These are phyloP conservation scores for Leccinum subtestaceum DNA, from an alignment of 768 basidiomycete genomes.

Conservation along the genomic window DNA sequence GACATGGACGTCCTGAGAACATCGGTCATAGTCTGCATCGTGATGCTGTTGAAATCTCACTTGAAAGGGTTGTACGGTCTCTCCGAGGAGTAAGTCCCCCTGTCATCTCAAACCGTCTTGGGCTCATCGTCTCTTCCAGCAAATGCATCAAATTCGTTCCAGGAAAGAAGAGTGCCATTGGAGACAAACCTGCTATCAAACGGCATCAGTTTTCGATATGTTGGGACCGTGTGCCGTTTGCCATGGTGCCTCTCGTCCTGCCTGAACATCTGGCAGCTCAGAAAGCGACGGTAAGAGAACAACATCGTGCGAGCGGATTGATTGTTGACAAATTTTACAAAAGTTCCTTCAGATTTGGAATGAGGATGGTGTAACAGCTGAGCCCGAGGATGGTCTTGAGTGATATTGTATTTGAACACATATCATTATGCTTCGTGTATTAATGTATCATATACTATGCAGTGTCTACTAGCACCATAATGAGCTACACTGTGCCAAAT, in stretches of 20 bases:
- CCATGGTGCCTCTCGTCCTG: conserved; percentile 55
- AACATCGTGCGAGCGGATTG: conserved; percentile 5
- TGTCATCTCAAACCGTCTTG: neutral
- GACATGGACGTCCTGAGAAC: conserved; percentile 47
- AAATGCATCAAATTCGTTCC: conserved; percentile 88
- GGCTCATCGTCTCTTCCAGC: conserved; percentile 37
- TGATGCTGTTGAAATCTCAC: conserved; percentile 84
- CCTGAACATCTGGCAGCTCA: conserved; percentile 61
- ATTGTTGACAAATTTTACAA: conserved; percentile 1
- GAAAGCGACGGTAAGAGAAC: conserved; percentile 53
- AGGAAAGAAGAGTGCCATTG: conserved; percentile 86
- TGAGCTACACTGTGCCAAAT: too few species aligned
- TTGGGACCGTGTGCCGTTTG: conserved; percentile 76
- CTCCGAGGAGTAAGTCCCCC: conserved; percentile 78
- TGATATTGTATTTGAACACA: conserved; percentile 21
- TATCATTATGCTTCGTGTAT: conserved; percentile 28
- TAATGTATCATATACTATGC: conserved; percentile 28
- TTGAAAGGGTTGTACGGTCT: conserved; percentile 81
- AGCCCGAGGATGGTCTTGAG: conserved; percentile 50
- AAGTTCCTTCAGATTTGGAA: conserved; percentile 81
- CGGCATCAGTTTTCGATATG: conserved; percentile 60
- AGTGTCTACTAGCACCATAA: too few species aligned
- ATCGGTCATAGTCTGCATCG: conserved; percentile 77
- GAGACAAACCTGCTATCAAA: conserved; percentile 75
- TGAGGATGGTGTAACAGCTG: conserved; percentile 71